Base-by-base conservation (phyloP, 306 rosid species). In the Acacia crassicarpa region DNA sequence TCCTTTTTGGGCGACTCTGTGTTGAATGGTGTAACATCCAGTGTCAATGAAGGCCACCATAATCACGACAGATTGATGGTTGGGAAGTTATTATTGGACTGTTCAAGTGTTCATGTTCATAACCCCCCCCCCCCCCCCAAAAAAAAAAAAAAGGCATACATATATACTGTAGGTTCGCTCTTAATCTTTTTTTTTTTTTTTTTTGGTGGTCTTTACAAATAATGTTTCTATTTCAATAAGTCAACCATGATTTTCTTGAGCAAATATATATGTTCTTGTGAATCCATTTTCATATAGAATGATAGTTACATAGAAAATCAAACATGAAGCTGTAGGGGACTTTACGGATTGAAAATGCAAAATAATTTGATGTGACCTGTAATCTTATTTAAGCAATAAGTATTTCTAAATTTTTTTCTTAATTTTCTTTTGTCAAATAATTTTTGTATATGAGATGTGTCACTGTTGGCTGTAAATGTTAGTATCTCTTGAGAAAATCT, bases 401-500 rank as follows among this genome's bases (percentile, higher is more conserved):
- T 22, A 38, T 38, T 38, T 38, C 41, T 38, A 5, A 0, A 38
- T 6, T 38, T 6, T 38, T 6, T 6, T 6, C 41, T 38, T 5
- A 38, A 38, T 38, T 65, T 51, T 23, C 53, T 22, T 8, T 30
- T 4, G 35, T 73, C 45, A 49, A 23, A 49, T 48, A 45, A 48
- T 9, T 72, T 49, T 17, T 46, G 43, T 23, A 4, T 72, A 9
- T 58, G 74, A 27, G 40, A 62, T 73, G 44, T 25, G 51, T 81
- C 69, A 54, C 74, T 73, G 67, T 33, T 15, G 79, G 66, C 22
- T 48, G 43, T 65, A 20, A 54, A 53, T 69, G 41, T 22, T 51
- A 9, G 53, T 79, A 5, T 76, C 25, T 75, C 73, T 70, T 54
- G 19, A 11, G 63, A 35, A 45, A 33, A 79, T 54, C 83, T 72